phyloP scores from a whole-genome alignment of 2,329 filamentous ascomycete species.

The Cordyceps fumosorosea region DNA sequence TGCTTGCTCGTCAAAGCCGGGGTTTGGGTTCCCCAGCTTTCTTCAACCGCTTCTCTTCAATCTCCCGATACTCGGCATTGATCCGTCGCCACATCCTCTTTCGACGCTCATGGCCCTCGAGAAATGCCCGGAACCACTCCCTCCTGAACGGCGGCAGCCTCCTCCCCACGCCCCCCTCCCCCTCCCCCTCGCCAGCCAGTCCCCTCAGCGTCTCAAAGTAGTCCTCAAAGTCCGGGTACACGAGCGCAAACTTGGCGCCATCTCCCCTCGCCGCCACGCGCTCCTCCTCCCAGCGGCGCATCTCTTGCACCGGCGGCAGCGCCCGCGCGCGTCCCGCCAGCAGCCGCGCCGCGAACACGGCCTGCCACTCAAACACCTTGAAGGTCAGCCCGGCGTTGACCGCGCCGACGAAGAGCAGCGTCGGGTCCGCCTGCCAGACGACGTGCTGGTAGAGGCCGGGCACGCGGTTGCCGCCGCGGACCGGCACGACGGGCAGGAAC shows the following conservation, averaged over 20 bases:
- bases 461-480: slow-evolving; percentile 51
- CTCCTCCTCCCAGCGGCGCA: slow-evolving; percentile 50
- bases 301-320: slow-evolving; percentile 43
- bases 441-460: slow-evolving; percentile 52
- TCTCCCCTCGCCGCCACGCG: slow-evolving; percentile 49
- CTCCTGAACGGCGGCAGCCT: slow-evolving; percentile 37
- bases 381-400: slow-evolving; percentile 55
- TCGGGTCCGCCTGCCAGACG: slow-evolving; percentile 47
- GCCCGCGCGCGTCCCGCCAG: slow-evolving; percentile 44
- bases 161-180: slow-evolving; percentile 40
- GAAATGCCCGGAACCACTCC: slow-evolving; percentile 43
- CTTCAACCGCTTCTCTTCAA: not conserved
- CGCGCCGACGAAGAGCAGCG: slow-evolving; percentile 52
- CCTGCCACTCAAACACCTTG: slow-evolving; percentile 64
- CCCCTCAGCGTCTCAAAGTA: slow-evolving; percentile 54
- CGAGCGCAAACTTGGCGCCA: slow-evolving; percentile 46
- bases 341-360: slow-evolving; percentile 52
- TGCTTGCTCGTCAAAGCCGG: not conserved
- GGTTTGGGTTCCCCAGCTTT: not conserved
- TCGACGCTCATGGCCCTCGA: slow-evolving; percentile 47
- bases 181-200: slow-evolving; percentile 41
- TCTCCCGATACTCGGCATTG: not conserved
- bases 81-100: slow-evolving; percentile 27
- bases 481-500: slow-evolving; percentile 46
- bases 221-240: slow-evolving; percentile 56